Evolutionary conservation across 2,329 filamentous ascomycete genomes (phyloP), one percentile per base, ranked within the genome.

Genomic region (Phaeosphaeria sp.): DNA sequence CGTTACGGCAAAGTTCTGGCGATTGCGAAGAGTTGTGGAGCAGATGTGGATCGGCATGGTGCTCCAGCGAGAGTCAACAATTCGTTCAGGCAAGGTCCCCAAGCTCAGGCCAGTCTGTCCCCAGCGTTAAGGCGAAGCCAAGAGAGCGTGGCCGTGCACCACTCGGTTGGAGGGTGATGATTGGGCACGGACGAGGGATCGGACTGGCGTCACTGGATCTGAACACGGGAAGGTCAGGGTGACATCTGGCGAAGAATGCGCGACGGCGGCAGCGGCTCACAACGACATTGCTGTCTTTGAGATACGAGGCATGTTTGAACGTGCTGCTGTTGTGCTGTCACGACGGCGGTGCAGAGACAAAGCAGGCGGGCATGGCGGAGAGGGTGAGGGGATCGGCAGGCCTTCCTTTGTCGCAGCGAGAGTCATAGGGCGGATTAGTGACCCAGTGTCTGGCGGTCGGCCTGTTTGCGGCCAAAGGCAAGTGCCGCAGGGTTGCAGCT

Each of bases 101-200:
- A 48, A 57, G 44, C 42, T 52, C 56, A 57, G 65, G 60, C n/a
- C 62, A 64, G 57, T 59, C 60, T 68, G 62, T 58, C 67, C 69
- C 59, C 68, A 73, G 62, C 60, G 64, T 48, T 71, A 67, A 60
- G 71, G 67, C 64, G 63, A 71, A 55, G 65, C 68, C 63, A 68
- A 67, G 67, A 23, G 6, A 36, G 46, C 58, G 67, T 67, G 66
- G 62, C 63, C 59, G 70, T 71, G 69, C 65, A 62, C 63, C 13
- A 41, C 6, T 46, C 48, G 55, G 30, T 54, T 36, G 55, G 41
- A 48, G 39, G 23, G 59, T 54, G 50, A 47, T 62, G 58, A 63
- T 64, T 62, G 66, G 66, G 27, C 48, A 44, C 18, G 21, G 30
- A 39, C 27, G 46, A 49, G 56, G 54, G 52, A 54, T 58, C 44